These are phyloP conservation scores for Chrysosporium keratinophilum DNA, from an alignment of 2,329 filamentous ascomycete genomes.

Conservation along the genomic window DNA sequence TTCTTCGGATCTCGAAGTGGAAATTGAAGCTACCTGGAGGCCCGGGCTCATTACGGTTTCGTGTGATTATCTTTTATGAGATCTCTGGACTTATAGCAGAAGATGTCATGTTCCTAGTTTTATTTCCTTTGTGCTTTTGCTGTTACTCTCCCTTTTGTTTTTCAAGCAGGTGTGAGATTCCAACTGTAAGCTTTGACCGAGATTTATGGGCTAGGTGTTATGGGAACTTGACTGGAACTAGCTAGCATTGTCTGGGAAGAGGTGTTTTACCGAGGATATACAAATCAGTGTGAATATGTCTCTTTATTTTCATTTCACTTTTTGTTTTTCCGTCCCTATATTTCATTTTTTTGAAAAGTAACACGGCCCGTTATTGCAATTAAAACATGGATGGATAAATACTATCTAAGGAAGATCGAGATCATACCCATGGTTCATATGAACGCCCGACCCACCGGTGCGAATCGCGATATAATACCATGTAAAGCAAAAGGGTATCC, in stretches of 20 bases:
- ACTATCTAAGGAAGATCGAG: no score
- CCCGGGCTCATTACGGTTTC: neutral
- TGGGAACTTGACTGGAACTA: neutral
- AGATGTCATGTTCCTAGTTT: neutral
- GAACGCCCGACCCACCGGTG: no score
- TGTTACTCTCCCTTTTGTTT: neutral
- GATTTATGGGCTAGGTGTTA: slow-evolving; percentile 4
- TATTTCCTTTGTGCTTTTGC: neutral
- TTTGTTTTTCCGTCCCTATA: neutral
- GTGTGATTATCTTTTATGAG: neutral
- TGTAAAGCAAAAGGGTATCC: no score
- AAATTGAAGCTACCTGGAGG: neutral
- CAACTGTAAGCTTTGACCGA: neutral
- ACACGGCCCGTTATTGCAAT: no score
- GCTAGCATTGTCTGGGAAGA: neutral
- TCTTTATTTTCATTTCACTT: neutral
- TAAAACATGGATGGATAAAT: no score
- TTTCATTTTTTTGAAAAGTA: no score
- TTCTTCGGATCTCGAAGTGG: neutral
- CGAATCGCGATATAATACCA: no score
- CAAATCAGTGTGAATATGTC: neutral
- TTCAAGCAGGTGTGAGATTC: neutral
- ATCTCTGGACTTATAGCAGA: neutral
- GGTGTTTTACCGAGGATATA: neutral
- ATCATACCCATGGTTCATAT: no score